Evolutionary conservation across 2,329 filamentous ascomycete species (phyloP), one percentile per base, ranked within the genome.

Genomic region (Fusarium nodosum): DNA sequence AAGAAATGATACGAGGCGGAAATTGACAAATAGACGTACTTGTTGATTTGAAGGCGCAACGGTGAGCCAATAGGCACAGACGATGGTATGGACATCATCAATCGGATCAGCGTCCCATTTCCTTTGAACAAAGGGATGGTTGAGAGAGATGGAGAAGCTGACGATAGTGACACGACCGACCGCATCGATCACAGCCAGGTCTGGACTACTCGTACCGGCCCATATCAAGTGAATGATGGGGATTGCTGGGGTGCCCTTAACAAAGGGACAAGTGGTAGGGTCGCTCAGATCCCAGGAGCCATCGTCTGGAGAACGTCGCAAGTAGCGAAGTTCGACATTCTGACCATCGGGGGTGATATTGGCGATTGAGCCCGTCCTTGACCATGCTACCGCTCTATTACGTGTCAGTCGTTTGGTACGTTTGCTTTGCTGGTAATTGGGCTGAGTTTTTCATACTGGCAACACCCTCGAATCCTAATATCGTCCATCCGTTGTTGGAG

Each of bases 31-130:
- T 7, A 65, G 9, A 33, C 68, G 58, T 61, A 79, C 78, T 75
- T 83, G 79, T 71, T 81, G 79, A 72, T 77, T 77, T n/a, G 76
- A 75, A 5, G 86, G 83, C 30, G 86, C 82, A 26, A 90, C 83
- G n/a, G 85, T 83, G 56, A 98, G 83, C 96, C 96, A 99, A 79
- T 93, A 91, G 77, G 93, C 87, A 5, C 95, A 96, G 9, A 97
- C 93, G 7, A 97, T 84, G 51, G 90, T 88, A 69, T 91, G 89
- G 38, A 93, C 83, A 76, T 97, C 93, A 73, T 94, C 91, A 55
- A 90, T 83, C 3, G 87, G 80, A 75, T 95, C 93, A n/a, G 83
- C 79, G 26, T 90, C 85, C 79, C 89, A 90, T 57, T 84, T 86
- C 42, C 90, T 87, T 51, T 85, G 84, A 12, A 87, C 77, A 33